A percentile compares a stretch with the other conserved stretches of the same genome.
Evolutionary conservation across 805 yeast genomes (phyloP).

Genomic region (Peterozyma toletana): DNA sequence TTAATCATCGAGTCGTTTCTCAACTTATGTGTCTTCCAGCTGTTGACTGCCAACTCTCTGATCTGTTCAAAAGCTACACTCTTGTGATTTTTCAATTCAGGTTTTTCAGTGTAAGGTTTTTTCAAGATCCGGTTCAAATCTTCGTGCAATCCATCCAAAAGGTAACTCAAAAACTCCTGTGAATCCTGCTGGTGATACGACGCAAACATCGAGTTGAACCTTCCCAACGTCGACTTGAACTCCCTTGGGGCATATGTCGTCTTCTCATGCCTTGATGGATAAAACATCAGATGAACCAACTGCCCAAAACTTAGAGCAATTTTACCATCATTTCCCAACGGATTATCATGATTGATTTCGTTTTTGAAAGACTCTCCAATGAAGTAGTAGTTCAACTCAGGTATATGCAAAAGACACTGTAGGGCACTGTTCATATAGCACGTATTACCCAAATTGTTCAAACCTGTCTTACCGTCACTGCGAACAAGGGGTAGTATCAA

Average conservation of each 20-base stretch:
- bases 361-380: slow-evolving; percentile 46
- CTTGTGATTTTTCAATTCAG: slow-evolving; percentile 65
- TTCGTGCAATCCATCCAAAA: slow-evolving; percentile 86
- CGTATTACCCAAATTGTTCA: slow-evolving; percentile 77
- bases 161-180: slow-evolving; percentile 83
- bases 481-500: slow-evolving; percentile 7
- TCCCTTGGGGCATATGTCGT: slow-evolving; percentile 55
- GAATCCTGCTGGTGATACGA: slow-evolving; percentile 90
- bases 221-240: slow-evolving; percentile 74
- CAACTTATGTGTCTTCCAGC: slow-evolving; percentile 74
- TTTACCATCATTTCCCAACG: slow-evolving; percentile 79
- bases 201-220: slow-evolving; percentile 68
- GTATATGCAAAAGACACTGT: slow-evolving; percentile 82
- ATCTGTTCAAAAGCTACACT: slow-evolving; percentile 47
- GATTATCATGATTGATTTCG: slow-evolving; percentile 73
- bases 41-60: slow-evolving; percentile 55
- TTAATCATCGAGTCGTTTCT: slow-evolving; percentile 81
- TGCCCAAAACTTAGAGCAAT: slow-evolving; percentile 72
- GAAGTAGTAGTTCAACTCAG: slow-evolving; percentile 76
- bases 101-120: slow-evolving; percentile 86
- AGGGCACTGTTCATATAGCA: slow-evolving; percentile 95
- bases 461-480: slow-evolving; percentile 48
- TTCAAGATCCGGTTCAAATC: slow-evolving; percentile 77
- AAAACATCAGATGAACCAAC: slow-evolving; percentile 56
- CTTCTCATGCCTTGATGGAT: slow-evolving; percentile 14